Conservation (phyloP, 2,329 filamentous ascomycete genomes). For the Phoma sp. region DNA sequence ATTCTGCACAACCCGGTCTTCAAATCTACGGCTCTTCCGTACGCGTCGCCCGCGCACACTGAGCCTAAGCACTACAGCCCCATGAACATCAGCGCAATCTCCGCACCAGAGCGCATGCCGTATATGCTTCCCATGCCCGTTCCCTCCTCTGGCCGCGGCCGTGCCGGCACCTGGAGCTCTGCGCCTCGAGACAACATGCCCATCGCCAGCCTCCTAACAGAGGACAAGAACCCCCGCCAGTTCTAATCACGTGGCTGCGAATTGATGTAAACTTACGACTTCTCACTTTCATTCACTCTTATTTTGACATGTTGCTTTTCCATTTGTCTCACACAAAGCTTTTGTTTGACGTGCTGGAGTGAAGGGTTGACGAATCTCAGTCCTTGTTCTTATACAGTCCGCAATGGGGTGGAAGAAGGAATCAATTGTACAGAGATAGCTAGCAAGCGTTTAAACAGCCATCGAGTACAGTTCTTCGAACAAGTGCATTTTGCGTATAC, state of each 20-base stretch:
- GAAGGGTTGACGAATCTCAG: constrained; percentile 7
- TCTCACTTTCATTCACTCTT: constrained; percentile 23
- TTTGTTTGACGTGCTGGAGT: not conserved
- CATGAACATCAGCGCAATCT: constrained; percentile 41
- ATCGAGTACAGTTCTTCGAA: not conserved
- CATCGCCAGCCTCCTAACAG: constrained; percentile 49
- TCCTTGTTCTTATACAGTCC: not conserved
- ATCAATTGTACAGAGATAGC: not conserved
- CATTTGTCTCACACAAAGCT: not conserved
- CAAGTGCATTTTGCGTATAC: no score
- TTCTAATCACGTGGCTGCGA: not conserved
- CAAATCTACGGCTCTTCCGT: constrained; percentile 39
- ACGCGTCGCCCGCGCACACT: constrained; percentile 37
- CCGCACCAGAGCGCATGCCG: constrained; percentile 43
- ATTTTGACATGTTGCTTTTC: constrained; percentile 3
- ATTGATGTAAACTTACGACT: constrained; percentile 9
- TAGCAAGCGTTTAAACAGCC: not conserved
- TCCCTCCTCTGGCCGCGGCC: constrained; percentile 39
- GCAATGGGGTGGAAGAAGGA: not conserved
- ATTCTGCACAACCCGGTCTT: constrained; percentile 45
- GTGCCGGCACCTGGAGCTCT: constrained; percentile 46
- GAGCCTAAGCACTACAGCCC: constrained; percentile 45
- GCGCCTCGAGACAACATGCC: constrained; percentile 48
- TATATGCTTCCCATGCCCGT: constrained; percentile 48
- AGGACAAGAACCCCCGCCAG: constrained; percentile 43